Percentiles rank a stretch among this genome's conserved stretches.
phyloP scores from a whole-genome alignment of 169 alveolate genomes.

The Nephromyces sp. region DNA sequence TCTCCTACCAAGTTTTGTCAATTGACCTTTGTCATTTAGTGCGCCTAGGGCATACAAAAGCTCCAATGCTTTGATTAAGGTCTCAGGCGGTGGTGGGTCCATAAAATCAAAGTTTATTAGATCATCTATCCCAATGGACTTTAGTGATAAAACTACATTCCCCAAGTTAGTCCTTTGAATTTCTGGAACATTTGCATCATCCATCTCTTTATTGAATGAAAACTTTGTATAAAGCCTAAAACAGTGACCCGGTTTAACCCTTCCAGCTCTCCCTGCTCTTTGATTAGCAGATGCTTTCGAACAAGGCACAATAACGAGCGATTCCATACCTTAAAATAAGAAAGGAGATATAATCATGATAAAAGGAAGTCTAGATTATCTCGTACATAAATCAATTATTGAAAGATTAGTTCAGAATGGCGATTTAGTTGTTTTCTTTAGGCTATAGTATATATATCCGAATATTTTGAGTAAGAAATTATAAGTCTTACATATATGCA shows the following conservation, averaged over 20 bases:
- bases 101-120: constrained; percentile 96
- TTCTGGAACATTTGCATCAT: constrained; percentile 54
- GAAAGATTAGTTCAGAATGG: too few species aligned
- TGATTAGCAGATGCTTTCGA: constrained; percentile 98
- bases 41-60: constrained; percentile 95
- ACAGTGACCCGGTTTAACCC: constrained; percentile 95
- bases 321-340: constrained; percentile 78
- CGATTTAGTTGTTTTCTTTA: too few species aligned
- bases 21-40: constrained; percentile 54
- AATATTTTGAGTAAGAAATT: too few species aligned
- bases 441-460: too few species aligned
- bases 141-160: constrained; percentile 63
- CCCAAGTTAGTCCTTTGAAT: constrained; percentile 58
- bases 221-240: constrained; percentile 94
- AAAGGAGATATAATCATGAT: background rate
- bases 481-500: too few species aligned
- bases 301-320: constrained; percentile 93
- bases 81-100: constrained; percentile 96
- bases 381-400: too few species aligned
- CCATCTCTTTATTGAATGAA: constrained; percentile 91
- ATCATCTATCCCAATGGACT: constrained; percentile 94
- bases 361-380: too few species aligned
- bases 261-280: constrained; percentile 99
- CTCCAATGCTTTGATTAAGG: constrained; percentile 89
- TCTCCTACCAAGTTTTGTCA: constrained; percentile 77